Percentiles rank a stretch among this genome's conserved stretches.
phyloP scores from a whole-genome alignment of 371 early-diverging fungal species.

The Coemansia linderi region DNA sequence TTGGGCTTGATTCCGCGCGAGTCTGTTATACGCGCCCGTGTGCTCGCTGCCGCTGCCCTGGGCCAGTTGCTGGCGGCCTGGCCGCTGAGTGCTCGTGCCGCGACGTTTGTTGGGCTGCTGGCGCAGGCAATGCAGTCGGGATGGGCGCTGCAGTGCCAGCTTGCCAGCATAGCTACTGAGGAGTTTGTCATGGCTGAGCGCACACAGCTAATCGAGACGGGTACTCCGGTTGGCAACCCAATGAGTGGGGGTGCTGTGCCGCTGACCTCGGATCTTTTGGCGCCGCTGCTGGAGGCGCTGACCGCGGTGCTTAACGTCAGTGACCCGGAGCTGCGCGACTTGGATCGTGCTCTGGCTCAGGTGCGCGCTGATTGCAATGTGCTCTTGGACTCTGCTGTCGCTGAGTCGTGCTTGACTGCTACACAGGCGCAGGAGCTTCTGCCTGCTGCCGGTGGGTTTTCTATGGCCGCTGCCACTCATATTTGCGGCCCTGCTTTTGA shows the following conservation, averaged over 20 bases:
- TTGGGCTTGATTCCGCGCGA: constrained; percentile 76
- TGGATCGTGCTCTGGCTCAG: constrained; percentile 68
- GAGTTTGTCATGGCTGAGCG: constrained; percentile 67
- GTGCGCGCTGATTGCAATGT: constrained; percentile 76
- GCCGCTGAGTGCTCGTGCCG: constrained; percentile 9
- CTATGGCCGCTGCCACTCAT: constrained; percentile 62
- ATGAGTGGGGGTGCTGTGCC: constrained; percentile 55
- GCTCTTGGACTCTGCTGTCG: constrained; percentile 59
- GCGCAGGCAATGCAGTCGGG: constrained; percentile 56
- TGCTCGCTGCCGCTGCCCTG: constrained; percentile 76
- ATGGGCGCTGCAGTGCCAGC: constrained; percentile 80
- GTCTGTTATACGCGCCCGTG: constrained; percentile 78
- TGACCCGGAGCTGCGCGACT: constrained; percentile 65
- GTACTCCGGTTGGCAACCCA: constrained; percentile 33
- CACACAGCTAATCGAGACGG: not conserved
- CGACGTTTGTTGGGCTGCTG: constrained; percentile 20
- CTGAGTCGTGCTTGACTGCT: constrained; percentile 52
- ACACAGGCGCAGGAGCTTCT: constrained; percentile 50
- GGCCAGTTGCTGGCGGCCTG: constrained; percentile 69
- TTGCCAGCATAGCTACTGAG: constrained; percentile 78
- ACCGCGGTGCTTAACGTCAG: constrained; percentile 60
- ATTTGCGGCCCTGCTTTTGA: constrained; percentile 62
- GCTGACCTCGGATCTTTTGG: constrained; percentile 56
- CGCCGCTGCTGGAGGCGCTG: constrained; percentile 59
- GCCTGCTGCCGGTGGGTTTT: constrained; percentile 61